Base-by-base conservation (phyloP, 2,329 filamentous ascomycete genomes). In the Hymenotorrendiella dingleyae region DNA sequence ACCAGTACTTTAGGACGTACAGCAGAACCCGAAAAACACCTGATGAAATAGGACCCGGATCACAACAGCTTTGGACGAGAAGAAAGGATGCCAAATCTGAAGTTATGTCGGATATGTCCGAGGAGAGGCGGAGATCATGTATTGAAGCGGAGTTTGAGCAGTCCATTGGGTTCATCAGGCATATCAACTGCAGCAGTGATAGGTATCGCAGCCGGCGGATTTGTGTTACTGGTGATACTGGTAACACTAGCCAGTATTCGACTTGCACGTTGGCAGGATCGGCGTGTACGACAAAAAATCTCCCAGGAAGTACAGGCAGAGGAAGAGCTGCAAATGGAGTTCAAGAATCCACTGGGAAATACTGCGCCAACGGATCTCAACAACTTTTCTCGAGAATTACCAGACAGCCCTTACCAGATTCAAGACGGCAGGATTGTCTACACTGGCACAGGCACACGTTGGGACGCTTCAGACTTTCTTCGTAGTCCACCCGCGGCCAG, bases 271-370 rank as follows among this genome's bases (percentile, higher is more conserved):
- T 52, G 28, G 14, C 52, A 45, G 16, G 43, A 53, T 41, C 43
- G 43, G 2, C 30, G 26, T 17, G 32, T 43, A 24, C 45, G 40
- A 21, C 16, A 35, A 14, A 24, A 23, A 16, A 33, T 29, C n/a
- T 23, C 34, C 3, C 30, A 49, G 20, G 45, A 38, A 1, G 35
- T 38, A 10, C 43, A 45, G 17, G 16, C 36, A 30, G 42, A 20
- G 3, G 35, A 43, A 11, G 36, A 43, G 9, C n/a, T n/a, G n/a
- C 36, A 47, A 6, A 67, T 61, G 11, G 57, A 52, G n/a, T 20
- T 47, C n/a, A 48, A 50, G 16, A 39, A 34, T 2, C 41, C 49
- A 2, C 14, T 50, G n/a, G 22, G 40, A 21, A 47, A 40, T 11
- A 49, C 37, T 8, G 42, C 33, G 8, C 45, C 49, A 9, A 41